These are phyloP conservation scores for Myriosclerotinia scirpicola DNA, from an alignment of 2,329 filamentous ascomycete species.

Conservation along the genomic window DNA sequence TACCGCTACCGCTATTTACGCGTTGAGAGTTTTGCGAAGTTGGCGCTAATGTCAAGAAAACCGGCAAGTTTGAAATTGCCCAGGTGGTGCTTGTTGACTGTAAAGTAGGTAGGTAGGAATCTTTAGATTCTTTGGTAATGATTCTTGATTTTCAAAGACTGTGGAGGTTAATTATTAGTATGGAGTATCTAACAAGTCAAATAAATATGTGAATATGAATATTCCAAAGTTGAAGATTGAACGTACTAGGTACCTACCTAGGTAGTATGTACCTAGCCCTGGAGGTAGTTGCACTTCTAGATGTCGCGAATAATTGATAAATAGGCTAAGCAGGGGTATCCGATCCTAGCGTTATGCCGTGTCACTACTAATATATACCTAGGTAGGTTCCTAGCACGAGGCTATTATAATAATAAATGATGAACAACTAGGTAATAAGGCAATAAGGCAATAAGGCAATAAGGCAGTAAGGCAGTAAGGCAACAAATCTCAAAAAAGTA, in stretches of 20 bases:
- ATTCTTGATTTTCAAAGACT: not conserved
- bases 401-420: not conserved
- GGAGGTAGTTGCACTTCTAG: not conserved
- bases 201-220: not conserved
- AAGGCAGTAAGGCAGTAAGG: not conserved
- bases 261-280: too few species aligned
- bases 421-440: not conserved
- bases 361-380: too few species aligned
- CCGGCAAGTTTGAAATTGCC: not conserved
- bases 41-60: conserved; percentile 28
- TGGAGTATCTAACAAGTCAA: not conserved
- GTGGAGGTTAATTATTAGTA: not conserved
- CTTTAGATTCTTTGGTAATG: not conserved
- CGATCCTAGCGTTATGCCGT: not conserved
- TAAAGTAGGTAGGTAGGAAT: not conserved
- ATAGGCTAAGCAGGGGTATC: not conserved
- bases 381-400: not conserved
- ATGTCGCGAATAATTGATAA: conserved; percentile 6
- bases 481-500: conserved; percentile 21
- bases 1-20: conserved; percentile 23
- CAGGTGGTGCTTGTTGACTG: conserved; percentile 18
- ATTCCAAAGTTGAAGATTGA: not conserved
- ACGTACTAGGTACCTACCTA: not conserved
- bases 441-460: not conserved
- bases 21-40: conserved; percentile 20